Base-by-base conservation (phyloP, 2,329 filamentous ascomycete genomes). In the Verticillium albo-atrum region DNA sequence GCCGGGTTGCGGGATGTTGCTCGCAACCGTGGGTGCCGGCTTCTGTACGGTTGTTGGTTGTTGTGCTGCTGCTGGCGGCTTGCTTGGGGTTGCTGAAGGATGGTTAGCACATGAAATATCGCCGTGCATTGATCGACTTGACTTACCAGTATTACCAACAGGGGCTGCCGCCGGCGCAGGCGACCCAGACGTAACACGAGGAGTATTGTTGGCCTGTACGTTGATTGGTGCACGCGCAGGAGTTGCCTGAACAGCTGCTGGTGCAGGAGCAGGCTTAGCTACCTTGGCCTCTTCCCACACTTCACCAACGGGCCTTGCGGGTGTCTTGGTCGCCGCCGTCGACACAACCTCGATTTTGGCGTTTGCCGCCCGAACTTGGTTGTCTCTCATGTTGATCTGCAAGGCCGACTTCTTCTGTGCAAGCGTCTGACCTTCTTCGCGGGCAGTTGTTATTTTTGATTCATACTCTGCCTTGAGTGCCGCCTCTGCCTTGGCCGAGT, bases 221-320 rank as follows among this genome's bases (percentile, higher is more conserved):
- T 58, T 50, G 10, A 60, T 35, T 10, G 62, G 61, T 37, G 61
- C 42, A 15, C 57, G 62, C n/a, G 50, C 50, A 23, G 56, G 59
- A 6, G 55, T 47, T 14, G 34, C 50, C 35, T 63, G 62, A 12
- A 35, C 34, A 6, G 59, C 9, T 32, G 30, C 51, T 25, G 61
- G 23, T 15, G 61, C 54, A 27, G 64, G 63, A 47, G 63, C 62
- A 7, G 61, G 57, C 47, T 72, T 70, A 25, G 74, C 68, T 23
- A 57, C 79, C 74, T 94, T 93, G 0, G 89, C 92, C 58, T 90
- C 77, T 63, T 89, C 87, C 90, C 91, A 97, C 0, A 97, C 93
- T 73, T 97, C 92, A 10, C 79, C 84, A 4, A 98, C 92, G 0
- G 92, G 86, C 70, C 87, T 88, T 67, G 94, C 82, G 0, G 94